phyloP scores from a whole-genome alignment of 2,329 filamentous ascomycete genomes.

The Fusarium newnesense region DNA sequence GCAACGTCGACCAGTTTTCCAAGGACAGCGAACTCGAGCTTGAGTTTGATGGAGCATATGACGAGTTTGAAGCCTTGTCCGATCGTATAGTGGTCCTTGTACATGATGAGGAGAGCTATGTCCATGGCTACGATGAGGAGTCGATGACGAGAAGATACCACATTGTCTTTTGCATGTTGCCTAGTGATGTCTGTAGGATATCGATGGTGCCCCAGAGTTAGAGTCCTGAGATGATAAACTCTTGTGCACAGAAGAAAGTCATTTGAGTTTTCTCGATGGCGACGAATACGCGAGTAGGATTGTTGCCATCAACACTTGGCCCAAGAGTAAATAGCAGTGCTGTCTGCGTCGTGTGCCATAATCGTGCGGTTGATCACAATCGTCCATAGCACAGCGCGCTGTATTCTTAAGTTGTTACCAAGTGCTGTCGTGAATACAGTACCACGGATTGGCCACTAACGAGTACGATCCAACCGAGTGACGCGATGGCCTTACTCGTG shows the following conservation, averaged over 20 bases:
- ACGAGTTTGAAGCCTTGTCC: slow-evolving; percentile 23
- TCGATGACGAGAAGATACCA: slow-evolving; percentile 28
- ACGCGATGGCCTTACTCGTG: slow-evolving; percentile 8
- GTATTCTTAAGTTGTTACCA: not conserved
- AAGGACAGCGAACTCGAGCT: slow-evolving; percentile 51
- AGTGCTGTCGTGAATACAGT: slow-evolving; percentile 3
- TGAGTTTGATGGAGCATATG: slow-evolving; percentile 45
- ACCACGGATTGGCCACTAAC: slow-evolving; percentile 19
- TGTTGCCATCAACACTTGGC: not conserved
- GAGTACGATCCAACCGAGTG: slow-evolving; percentile 12
- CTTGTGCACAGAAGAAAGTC: slow-evolving; percentile 20
- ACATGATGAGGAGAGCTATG: slow-evolving; percentile 24
- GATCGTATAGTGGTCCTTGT: slow-evolving; percentile 3
- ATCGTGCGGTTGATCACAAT: slow-evolving; percentile 15
- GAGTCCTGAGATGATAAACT: slow-evolving; percentile 8
- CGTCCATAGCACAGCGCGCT: slow-evolving; percentile 20
- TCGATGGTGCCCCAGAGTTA: slow-evolving; percentile 18
- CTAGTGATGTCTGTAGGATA: slow-evolving; percentile 19
- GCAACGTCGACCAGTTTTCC: slow-evolving; percentile 50
- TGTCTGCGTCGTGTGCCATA: slow-evolving; percentile 19
- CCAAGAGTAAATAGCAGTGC: slow-evolving; percentile 5
- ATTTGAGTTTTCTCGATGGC: slow-evolving; percentile 19
- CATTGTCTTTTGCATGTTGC: slow-evolving; percentile 19
- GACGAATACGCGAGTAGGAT: not conserved
- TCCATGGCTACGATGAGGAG: slow-evolving; percentile 33